Base-by-base conservation (phyloP, 2,329 filamentous ascomycete species). In the Epichloe hybrida region DNA sequence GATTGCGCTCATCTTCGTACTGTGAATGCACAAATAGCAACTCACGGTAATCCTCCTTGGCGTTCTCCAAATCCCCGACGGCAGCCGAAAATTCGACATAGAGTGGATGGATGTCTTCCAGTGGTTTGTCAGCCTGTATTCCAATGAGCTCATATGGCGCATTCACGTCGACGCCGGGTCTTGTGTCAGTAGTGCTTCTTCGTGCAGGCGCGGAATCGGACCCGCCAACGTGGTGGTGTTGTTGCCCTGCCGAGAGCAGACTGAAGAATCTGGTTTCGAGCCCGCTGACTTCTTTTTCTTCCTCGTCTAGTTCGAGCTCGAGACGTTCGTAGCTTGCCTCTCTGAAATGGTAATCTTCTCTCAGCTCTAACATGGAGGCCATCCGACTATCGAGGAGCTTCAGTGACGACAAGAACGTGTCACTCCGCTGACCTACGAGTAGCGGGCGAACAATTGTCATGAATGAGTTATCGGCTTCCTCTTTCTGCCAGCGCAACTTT, bases 1-100 rank as follows among this genome's bases (percentile, higher is more conserved):
- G 53, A 21, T 61, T 58, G 13, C 69, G 55, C 37, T 72, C 62
- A 46, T 69, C 61, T 49, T 71, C 61, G 43, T 64, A 67, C 48
- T 62, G 61, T 8, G 69, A 63, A 40, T 66, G 68, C 37, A 67
- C 65, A 50, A 67, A 62, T 11, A 64, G 51, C 4, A 77, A 64
- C 40, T 77, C 72, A 5, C 66, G 62, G 36, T 69, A 61, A n/a
- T 72, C 67, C 52, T 79, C 75, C 46, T 65, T 67, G 13, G 72
- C 71, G 34, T 73, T 65, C 43, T 71, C 66, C n/a, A 73, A 61
- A 17, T 76, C 70, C 1, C 66, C 69, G 9, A 73, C 66, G 1
- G 67, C 65, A 12, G 67, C 64, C 15, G 72, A 65, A 5, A 78
- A 64, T 17, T 69, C 61, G 11, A 63, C 56, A 55, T 75, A 77